These are phyloP conservation scores for Voacanga thouarsii DNA, from an alignment of 257 asterid genomes.

Conservation along the genomic window DNA sequence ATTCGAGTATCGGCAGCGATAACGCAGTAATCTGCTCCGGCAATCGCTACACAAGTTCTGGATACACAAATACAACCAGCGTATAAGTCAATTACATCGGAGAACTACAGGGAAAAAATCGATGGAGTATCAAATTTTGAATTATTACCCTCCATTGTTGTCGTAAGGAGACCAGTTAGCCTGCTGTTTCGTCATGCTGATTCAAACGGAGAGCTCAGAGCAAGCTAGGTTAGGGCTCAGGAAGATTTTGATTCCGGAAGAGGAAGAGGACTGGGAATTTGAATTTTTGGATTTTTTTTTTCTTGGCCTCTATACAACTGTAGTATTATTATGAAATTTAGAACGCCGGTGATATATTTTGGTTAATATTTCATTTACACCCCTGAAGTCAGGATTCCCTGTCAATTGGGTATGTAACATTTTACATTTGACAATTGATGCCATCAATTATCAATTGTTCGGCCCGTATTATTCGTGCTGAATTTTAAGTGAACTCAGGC, in stretches of 20 bases:
- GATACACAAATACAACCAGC: neutral
- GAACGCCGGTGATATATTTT: no score
- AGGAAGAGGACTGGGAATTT: neutral
- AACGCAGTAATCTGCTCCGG: conserved; percentile 89
- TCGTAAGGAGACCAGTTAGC: conserved; percentile 89
- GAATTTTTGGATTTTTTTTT: no score
- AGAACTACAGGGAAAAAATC: neutral
- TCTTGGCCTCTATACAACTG: no score
- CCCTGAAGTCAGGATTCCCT: no score
- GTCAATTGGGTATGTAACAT: no score
- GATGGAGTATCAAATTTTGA: neutral
- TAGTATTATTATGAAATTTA: no score
- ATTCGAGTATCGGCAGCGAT: conserved; percentile 84
- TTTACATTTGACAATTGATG: no score
- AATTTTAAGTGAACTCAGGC: no score
- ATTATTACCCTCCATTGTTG: conserved; percentile 80
- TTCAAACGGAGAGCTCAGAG: neutral
- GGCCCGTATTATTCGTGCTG: no score
- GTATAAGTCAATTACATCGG: neutral
- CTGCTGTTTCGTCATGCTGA: conserved; percentile 66
- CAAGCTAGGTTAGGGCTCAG: neutral
- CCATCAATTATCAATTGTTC: no score
- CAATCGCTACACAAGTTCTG: conserved; percentile 84
- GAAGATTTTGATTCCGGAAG: neutral
- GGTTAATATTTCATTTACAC: no score